phyloP scores from a whole-genome alignment of 164 flowering plant genomes.

The Chloranthus sessilifolius region DNA sequence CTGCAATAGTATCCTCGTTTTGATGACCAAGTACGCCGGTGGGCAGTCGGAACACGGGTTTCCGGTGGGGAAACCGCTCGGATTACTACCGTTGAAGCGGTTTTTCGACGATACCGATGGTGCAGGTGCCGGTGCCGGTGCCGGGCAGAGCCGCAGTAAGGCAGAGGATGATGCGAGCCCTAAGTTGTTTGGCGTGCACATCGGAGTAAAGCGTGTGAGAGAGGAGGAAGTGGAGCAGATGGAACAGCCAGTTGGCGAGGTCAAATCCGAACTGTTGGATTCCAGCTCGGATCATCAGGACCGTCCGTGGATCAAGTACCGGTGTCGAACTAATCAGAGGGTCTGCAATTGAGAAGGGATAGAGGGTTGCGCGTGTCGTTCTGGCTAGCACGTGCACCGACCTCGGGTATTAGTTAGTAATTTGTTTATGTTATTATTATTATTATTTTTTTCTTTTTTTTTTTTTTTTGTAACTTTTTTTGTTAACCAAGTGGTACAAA shows the following conservation, averaged over 20 bases:
- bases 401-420: no score
- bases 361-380: no score
- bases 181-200: slow-evolving; percentile 46
- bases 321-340: slow-evolving; percentile 6
- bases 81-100: slow-evolving; percentile 20
- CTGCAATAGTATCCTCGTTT: slow-evolving; percentile 32
- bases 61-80: slow-evolving; percentile 23
- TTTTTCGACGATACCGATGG: neutral
- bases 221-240: slow-evolving; percentile 20
- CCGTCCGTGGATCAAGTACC: slow-evolving; percentile 16
- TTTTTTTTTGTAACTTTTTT: no score
- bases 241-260: slow-evolving; percentile 1
- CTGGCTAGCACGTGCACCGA: no score
- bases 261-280: slow-evolving; percentile 27
- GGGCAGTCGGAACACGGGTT: slow-evolving; percentile 20
- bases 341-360: slow-evolving; percentile 8
- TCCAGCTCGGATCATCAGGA: slow-evolving; percentile 17
- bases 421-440: no score
- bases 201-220: slow-evolving; percentile 41
- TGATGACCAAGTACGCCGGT: slow-evolving; percentile 41
- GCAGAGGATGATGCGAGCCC: slow-evolving; percentile 20
- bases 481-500: no score
- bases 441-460: no score
- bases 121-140: slow-evolving; percentile 4
- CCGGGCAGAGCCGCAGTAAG: neutral